phyloP scores from a whole-genome alignment of 2,329 filamentous ascomycete species.

The Nannizziopsis arthrosporioides region DNA sequence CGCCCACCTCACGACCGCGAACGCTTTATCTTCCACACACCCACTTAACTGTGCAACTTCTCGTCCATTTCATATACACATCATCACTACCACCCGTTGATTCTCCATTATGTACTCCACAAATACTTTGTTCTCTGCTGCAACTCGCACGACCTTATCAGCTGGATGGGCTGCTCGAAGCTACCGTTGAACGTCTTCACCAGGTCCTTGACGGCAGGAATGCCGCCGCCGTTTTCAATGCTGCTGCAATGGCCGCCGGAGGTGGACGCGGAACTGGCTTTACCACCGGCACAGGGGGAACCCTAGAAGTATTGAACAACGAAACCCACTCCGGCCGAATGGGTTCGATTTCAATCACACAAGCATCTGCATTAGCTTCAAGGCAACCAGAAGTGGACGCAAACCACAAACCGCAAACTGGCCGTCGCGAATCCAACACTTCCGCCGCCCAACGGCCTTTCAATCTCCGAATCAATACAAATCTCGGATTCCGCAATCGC shows the following conservation, averaged over 20 bases:
- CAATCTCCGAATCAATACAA: slow-evolving; percentile 32
- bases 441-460: slow-evolving; percentile 11
- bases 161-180: slow-evolving; percentile 82
- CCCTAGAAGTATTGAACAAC: slow-evolving; percentile 33
- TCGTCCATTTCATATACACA: slow-evolving; percentile 89
- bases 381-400: slow-evolving; percentile 31
- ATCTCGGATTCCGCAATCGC: slow-evolving; percentile 24
- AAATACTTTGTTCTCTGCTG: slow-evolving; percentile 87
- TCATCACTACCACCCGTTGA: slow-evolving; percentile 67
- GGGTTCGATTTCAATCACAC: slow-evolving; percentile 1
- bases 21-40: slow-evolving; percentile 91
- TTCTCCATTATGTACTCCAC: slow-evolving; percentile 76
- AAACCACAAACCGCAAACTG: slow-evolving; percentile 16
- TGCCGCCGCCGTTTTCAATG: slow-evolving; percentile 93
- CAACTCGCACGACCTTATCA: slow-evolving; percentile 90
- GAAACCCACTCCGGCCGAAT: slow-evolving; percentile 19
- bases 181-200: slow-evolving; percentile 82
- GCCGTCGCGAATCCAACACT: slow-evolving; percentile 15
- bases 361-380: slow-evolving; percentile 20
- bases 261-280: slow-evolving; percentile 75
- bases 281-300: slow-evolving; percentile 42
- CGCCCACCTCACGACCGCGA: slow-evolving; percentile 57
- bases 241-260: slow-evolving; percentile 92
- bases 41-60: slow-evolving; percentile 72
- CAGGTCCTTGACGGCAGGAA: slow-evolving; percentile 83